These are phyloP conservation scores for Martiniozyma abietophila DNA, from an alignment of 805 yeast genomes.

Conservation along the genomic window DNA sequence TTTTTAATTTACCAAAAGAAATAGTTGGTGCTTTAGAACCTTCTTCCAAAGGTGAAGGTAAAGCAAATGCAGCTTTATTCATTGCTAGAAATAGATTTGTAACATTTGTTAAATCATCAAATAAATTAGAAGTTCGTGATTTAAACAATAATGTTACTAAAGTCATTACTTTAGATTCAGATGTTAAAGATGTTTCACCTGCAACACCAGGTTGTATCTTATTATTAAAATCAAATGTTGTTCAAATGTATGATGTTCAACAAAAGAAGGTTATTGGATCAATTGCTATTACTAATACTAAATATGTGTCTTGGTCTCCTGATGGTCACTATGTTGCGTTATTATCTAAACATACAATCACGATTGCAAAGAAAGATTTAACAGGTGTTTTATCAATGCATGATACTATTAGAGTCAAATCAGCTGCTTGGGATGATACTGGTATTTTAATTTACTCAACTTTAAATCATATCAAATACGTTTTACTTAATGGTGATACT, in stretches of 20 bases:
- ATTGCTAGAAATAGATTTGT: slow-evolving; percentile 94
- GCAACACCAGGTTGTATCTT: slow-evolving; percentile 82
- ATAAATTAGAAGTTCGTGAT: slow-evolving; percentile 75
- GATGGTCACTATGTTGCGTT: slow-evolving; percentile 85
- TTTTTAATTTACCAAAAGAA: slow-evolving; percentile 73
- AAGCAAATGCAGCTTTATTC: slow-evolving; percentile 78
- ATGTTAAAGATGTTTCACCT: slow-evolving; percentile 60
- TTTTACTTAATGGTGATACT: slow-evolving; percentile 84
- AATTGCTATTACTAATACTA: slow-evolving; percentile 64
- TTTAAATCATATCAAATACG: slow-evolving; percentile 89
- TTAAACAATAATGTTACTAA: slow-evolving; percentile 76
- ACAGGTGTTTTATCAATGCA: slow-evolving; percentile 78
- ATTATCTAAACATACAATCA: slow-evolving; percentile 84
- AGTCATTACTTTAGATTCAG: slow-evolving; percentile 55
- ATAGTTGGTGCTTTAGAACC: slow-evolving; percentile 94
- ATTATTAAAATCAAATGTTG: slow-evolving; percentile 61
- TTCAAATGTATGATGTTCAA: slow-evolving; percentile 83
- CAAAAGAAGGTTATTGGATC: slow-evolving; percentile 74
- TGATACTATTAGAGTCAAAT: slow-evolving; percentile 92
- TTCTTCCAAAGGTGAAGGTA: slow-evolving; percentile 65
- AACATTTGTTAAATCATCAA: slow-evolving; percentile 55
- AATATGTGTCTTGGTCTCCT: slow-evolving; percentile 81
- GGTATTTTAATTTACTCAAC: slow-evolving; percentile 91
- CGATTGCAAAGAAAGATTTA: slow-evolving; percentile 73
- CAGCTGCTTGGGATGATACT: slow-evolving; percentile 95